phyloP scores from a whole-genome alignment of 106 monocot genomes.

The Apostasia ramifera region DNA sequence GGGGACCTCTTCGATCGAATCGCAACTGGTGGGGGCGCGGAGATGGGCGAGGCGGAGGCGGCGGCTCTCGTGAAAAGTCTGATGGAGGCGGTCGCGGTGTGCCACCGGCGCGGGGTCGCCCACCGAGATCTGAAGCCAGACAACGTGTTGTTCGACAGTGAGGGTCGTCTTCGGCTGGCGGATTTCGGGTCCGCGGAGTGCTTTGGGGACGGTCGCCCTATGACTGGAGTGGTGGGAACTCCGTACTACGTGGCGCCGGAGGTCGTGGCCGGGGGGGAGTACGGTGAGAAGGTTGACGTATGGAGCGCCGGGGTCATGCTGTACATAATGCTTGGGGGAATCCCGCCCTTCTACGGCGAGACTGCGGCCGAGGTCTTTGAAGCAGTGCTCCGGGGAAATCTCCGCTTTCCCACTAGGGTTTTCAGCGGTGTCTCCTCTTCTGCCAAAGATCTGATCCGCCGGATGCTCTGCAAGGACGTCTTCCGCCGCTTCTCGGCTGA shows the following conservation, averaged over 20 bases:
- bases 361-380: slow-evolving; percentile 59
- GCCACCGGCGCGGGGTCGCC: slow-evolving; percentile 43
- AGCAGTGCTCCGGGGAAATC: slow-evolving; percentile 54
- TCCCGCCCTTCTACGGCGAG: slow-evolving; percentile 67
- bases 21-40: slow-evolving; percentile 7
- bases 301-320: slow-evolving; percentile 88
- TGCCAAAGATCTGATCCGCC: slow-evolving; percentile 79
- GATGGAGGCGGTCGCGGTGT: slow-evolving; percentile 43
- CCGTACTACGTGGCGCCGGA: slow-evolving; percentile 88
- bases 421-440: slow-evolving; percentile 40
- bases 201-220: slow-evolving; percentile 28
- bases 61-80: slow-evolving; percentile 18
- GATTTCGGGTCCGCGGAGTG: slow-evolving; percentile 75
- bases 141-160: slow-evolving; percentile 55
- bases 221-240: slow-evolving; percentile 69
- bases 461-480: slow-evolving; percentile 77
- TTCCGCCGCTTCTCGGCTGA: slow-evolving; percentile 50
- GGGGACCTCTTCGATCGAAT: slow-evolving; percentile 34
- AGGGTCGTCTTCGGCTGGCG: slow-evolving; percentile 33
- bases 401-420: slow-evolving; percentile 62
- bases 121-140: slow-evolving; percentile 90
- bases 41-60: slow-evolving; percentile 27
- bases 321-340: slow-evolving; percentile 60
- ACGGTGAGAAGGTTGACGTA: slow-evolving; percentile 82
- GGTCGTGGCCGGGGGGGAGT: slow-evolving; percentile 51